phyloP scores from a whole-genome alignment of 2,329 filamentous ascomycete species.

The Scleromitrula shiraiana region DNA sequence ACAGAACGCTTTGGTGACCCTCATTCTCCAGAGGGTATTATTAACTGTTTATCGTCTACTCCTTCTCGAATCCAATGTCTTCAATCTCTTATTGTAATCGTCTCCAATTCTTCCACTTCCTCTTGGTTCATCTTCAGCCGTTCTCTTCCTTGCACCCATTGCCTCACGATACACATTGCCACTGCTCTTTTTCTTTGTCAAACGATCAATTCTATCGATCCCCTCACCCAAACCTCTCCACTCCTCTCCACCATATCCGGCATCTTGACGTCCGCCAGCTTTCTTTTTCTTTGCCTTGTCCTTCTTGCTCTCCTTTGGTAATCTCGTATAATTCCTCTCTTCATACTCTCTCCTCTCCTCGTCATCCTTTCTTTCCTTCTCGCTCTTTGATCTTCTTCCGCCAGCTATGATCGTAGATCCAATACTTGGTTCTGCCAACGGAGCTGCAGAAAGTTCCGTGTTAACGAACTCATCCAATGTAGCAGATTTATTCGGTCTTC shows the following conservation, averaged over 20 bases:
- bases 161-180: conserved; percentile 37
- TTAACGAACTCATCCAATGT: conserved; percentile 89
- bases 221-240: conserved; percentile 82
- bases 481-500: conserved; percentile 62
- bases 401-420: conserved; percentile 78
- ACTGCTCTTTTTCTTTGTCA: conserved; percentile 64
- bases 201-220: conserved; percentile 73
- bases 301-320: conserved; percentile 85
- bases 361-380: conserved; percentile 67
- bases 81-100: conserved; percentile 62
- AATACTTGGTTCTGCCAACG: conserved; percentile 79
- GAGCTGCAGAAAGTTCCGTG: conserved; percentile 74
- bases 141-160: conserved; percentile 78
- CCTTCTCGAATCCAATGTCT: conserved; percentile 37
- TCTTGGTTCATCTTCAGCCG: conserved; percentile 64
- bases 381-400: conserved; percentile 72
- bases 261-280: conserved; percentile 36
- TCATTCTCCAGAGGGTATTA: too few relatives aligned
- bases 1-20: too few relatives aligned
- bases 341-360: conserved; percentile 78
- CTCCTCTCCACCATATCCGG: conserved; percentile 83
- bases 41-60: too few relatives aligned
- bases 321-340: conserved; percentile 81
- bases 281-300: conserved; percentile 56
- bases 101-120: conserved; percentile 66